Evolutionary conservation across 2,329 filamentous ascomycete species (phyloP).

Genomic region (Knufia fluminis): DNA sequence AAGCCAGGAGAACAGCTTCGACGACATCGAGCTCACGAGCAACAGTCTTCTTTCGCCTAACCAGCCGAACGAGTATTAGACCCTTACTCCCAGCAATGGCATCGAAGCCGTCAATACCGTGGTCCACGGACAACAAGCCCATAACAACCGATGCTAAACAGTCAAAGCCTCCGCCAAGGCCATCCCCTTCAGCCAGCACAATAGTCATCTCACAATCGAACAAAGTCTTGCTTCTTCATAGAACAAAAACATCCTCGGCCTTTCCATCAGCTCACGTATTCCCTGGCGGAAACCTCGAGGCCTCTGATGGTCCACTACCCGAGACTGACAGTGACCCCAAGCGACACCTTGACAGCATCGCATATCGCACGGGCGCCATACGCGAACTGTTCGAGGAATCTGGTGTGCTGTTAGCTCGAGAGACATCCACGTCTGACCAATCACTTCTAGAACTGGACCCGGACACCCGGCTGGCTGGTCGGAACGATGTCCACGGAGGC

Average conservation of each 20-base stretch:
- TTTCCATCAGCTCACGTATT: constrained; percentile 94
- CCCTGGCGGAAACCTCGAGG: constrained; percentile 70
- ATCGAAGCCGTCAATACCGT: constrained; percentile 6
- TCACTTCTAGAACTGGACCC: constrained; percentile 50
- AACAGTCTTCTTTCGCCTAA: not conserved
- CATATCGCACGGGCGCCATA: constrained; percentile 75
- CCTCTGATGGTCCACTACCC: constrained; percentile 60
- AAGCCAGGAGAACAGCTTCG: not conserved
- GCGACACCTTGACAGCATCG: constrained; percentile 60
- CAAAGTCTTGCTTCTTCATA: constrained; percentile 77
- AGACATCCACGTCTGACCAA: constrained; percentile 31
- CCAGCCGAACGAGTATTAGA: not conserved
- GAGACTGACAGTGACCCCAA: constrained; percentile 36
- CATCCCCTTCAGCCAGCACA: constrained; percentile 46
- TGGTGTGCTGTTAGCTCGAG: constrained; percentile 66
- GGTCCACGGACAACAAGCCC: constrained; percentile 8
- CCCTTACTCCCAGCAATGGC: not conserved
- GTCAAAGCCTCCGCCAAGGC: constrained; percentile 11
- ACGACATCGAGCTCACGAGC: not conserved
- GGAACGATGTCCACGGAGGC: constrained; percentile 59
- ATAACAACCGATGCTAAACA: constrained; percentile 20
- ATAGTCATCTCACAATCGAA: constrained; percentile 78
- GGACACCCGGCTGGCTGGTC: constrained; percentile 54
- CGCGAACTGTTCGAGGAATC: constrained; percentile 94
- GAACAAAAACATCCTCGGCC: constrained; percentile 70